Percentiles rank a stretch among this genome's conserved stretches.
Conservation (phyloP, 2,329 filamentous ascomycete genomes). For the Cladobotryum mycophilum region DNA sequence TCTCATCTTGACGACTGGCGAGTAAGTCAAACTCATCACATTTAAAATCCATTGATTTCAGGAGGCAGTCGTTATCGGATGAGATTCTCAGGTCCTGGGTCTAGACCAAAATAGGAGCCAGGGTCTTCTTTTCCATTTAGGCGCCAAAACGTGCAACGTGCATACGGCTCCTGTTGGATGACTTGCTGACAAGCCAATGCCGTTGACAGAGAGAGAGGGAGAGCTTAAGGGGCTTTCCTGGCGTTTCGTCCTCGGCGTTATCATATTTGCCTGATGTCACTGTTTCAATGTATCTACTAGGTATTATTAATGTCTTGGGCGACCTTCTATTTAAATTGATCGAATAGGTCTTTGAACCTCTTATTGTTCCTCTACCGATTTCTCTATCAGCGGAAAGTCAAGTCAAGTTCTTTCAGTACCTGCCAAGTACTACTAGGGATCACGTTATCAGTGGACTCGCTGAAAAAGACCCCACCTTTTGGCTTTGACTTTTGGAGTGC, state of each 20-base stretch:
- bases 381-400: not conserved
- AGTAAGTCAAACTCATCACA: too few species aligned
- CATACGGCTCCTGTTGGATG: not conserved
- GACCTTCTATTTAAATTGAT: too few species aligned
- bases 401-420: too few species aligned
- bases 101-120: conserved; percentile 4
- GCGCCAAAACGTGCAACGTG: conserved; percentile 10
- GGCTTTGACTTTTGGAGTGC: not conserved
- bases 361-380: not conserved
- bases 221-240: not conserved
- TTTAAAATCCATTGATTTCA: too few species aligned
- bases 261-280: too few species aligned
- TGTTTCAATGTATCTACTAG: too few species aligned
- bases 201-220: not conserved
- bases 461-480: conserved; percentile 6
- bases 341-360: too few species aligned
- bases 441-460: conserved; percentile 9
- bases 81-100: not conserved
- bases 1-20: too few species aligned
- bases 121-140: conserved; percentile 5
- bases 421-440: not conserved
- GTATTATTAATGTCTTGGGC: too few species aligned
- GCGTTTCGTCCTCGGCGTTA: too few species aligned
- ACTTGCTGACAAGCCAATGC: conserved; percentile 6
- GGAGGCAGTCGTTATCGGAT: too few species aligned